phyloP scores from a whole-genome alignment of 2,329 filamentous ascomycete genomes.

The Diaporthe caulivora region DNA sequence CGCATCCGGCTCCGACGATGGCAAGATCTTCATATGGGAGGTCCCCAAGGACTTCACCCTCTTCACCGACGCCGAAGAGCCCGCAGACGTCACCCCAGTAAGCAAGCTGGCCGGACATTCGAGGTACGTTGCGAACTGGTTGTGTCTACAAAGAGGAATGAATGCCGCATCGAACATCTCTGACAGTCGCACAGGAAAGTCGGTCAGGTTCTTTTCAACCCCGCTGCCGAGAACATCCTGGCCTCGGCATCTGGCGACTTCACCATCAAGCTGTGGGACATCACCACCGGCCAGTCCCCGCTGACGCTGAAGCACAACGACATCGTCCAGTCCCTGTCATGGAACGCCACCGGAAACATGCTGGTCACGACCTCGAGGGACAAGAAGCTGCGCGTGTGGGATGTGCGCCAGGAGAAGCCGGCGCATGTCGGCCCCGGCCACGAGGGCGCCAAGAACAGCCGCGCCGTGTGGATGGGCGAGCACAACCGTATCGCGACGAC shows the following conservation, averaged over 20 bases:
- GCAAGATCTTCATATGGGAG: constrained; percentile 96
- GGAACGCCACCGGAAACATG: constrained; percentile 89
- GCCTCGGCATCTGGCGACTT: constrained; percentile 96
- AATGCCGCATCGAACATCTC: background rate
- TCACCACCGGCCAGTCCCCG: constrained; percentile 80
- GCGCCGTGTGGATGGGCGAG: constrained; percentile 96
- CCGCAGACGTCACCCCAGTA: constrained; percentile 83
- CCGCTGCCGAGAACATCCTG: constrained; percentile 93
- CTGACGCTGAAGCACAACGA: constrained; percentile 87
- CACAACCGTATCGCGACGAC: constrained; percentile 96
- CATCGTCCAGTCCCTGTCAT: constrained; percentile 94
- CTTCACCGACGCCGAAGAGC: constrained; percentile 86
- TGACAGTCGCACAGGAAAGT: constrained; percentile 78
- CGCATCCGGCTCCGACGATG: constrained; percentile 95
- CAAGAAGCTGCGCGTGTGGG: constrained; percentile 98
- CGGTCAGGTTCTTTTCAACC: constrained; percentile 98
- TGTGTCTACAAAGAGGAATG: constrained; percentile 18
- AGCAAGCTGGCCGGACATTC: constrained; percentile 88
- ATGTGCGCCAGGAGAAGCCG: constrained; percentile 91
- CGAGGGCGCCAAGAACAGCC: constrained; percentile 95
- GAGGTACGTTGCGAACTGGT: constrained; percentile 66
- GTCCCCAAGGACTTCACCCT: constrained; percentile 90
- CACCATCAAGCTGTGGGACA: constrained; percentile 95
- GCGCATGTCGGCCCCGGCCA: constrained; percentile 89
- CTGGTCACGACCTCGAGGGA: constrained; percentile 94